A percentile compares a stretch with the other conserved stretches of the same genome.
These are phyloP conservation scores for Cordia subcordata DNA, from an alignment of 257 asterid species.

Conservation along the genomic window DNA sequence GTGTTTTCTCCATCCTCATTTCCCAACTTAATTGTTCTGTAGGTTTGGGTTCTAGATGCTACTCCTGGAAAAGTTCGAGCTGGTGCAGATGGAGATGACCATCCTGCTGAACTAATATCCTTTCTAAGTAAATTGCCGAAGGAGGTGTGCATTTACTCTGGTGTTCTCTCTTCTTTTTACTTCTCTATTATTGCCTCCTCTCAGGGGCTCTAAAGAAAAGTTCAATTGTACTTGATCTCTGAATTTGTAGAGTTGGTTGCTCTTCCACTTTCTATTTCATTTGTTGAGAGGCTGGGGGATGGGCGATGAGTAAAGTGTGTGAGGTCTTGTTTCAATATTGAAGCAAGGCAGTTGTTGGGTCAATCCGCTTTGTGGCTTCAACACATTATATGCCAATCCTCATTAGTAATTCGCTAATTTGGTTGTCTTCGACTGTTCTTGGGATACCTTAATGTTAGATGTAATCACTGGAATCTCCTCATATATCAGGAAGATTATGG, in stretches of 20 bases:
- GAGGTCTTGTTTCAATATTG: too few species aligned
- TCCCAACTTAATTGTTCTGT: conserved; percentile 17
- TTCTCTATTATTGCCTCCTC: neutral
- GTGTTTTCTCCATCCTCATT: conserved; percentile 7
- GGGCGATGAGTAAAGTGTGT: too few species aligned
- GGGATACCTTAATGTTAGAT: too few species aligned
- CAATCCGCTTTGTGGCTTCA: too few species aligned
- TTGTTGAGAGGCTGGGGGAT: too few species aligned
- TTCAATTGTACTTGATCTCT: neutral
- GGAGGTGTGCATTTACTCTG: conserved; percentile 44
- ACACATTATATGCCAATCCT: too few species aligned
- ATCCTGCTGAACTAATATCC: conserved; percentile 89
- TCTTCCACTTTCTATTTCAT: too few species aligned
- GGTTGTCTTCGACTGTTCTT: too few species aligned
- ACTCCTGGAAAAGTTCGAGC: conserved; percentile 97
- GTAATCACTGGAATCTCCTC: too few species aligned
- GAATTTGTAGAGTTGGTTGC: neutral
- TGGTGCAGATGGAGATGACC: conserved; percentile 96
- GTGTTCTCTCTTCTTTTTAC: neutral
- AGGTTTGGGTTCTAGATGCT: conserved; percentile 97
- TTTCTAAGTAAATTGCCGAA: conserved; percentile 61
- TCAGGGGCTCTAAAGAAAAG: neutral
- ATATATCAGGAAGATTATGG: too few species aligned
- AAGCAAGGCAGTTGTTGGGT: too few species aligned
- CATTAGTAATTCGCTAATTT: too few species aligned